phyloP scores from a whole-genome alignment of 495 filamentous ascomycete genomes.

The Physcia stellaris region DNA sequence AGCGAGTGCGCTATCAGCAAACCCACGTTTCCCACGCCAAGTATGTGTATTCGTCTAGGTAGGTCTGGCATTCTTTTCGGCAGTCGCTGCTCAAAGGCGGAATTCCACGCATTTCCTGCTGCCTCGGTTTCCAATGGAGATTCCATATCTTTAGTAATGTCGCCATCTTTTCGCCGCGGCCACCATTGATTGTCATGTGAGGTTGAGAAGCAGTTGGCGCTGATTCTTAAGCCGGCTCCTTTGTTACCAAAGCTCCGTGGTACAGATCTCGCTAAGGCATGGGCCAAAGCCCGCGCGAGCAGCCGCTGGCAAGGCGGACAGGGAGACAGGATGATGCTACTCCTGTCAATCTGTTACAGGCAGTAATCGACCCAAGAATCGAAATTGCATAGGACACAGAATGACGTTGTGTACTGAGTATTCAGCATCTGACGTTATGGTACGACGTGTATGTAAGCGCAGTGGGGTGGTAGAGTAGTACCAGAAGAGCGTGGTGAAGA shows the following conservation, averaged over 20 bases:
- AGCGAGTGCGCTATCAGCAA: conserved; percentile 48
- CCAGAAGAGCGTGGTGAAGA: too few species aligned
- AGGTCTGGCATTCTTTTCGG: background rate
- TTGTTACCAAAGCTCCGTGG: conserved; percentile 8
- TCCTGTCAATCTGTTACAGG: too few species aligned
- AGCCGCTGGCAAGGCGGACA: conserved; percentile 7
- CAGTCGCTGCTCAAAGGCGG: background rate
- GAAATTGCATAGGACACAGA: too few species aligned
- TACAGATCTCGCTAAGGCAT: conserved; percentile 22
- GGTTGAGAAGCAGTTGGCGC: background rate
- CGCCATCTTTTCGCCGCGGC: conserved; percentile 6
- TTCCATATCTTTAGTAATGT: too few species aligned
- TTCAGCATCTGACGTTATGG: too few species aligned
- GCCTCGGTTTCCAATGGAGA: too few species aligned
- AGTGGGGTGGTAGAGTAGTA: too few species aligned
- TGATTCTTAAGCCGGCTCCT: conserved; percentile 4
- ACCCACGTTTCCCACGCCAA: conserved; percentile 45
- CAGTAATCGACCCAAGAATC: too few species aligned
- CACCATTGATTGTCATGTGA: conserved; percentile 8
- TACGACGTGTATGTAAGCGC: too few species aligned
- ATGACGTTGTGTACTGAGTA: too few species aligned
- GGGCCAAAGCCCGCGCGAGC: conserved; percentile 16
- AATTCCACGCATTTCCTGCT: background rate
- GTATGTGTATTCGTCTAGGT: conserved; percentile 36
- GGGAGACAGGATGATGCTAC: conserved; percentile 14